Base-by-base conservation (phyloP, 352 stramenopile species). In the Globisporangium sylvaticum region DNA sequence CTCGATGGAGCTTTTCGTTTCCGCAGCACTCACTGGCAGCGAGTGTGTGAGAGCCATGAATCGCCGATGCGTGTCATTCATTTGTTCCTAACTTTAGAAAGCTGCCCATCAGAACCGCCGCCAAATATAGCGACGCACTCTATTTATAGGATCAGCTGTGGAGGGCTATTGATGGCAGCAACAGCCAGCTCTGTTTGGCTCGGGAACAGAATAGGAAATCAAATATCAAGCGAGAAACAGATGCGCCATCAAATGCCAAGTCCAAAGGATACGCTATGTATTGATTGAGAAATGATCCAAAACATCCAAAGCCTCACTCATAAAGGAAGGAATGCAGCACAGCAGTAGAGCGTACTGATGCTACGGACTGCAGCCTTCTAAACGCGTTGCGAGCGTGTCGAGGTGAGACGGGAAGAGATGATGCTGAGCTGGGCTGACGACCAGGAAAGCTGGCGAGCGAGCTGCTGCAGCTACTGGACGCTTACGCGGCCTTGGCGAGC, bases 401-500 rank as follows among this genome's bases (percentile, higher is more conserved):
- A 61, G 34, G 55, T 3, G 1, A 61, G 55, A 29, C 31, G 31
- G 12, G 54, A 32, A 34, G 18, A 42, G 31, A 46, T 29, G 29
- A 31, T 7, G 18, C 44, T 37, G 53, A 24, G 52, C 14, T 8
- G 9, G 12, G 54, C 54, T 58, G 18, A 15, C 18, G 25, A 18
- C 6, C 27, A 46, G 12, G 12, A 29, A 14, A 31, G n/a, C 14
- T 15, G 20, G 31, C 10, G 44, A 39, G 27, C 27, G 31, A 20
- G 4, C 15, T n/a, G 27, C 15, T 61, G 27, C 8, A 7, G 10
- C 18, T 22, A 6, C 27, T 14, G 3, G 44, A 54, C 9, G 24
- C 54, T 79, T 81, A 83, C 64, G 76, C 76, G 15, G 76, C 76
- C 64, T 81, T 80, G 18, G 76, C 76, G 34, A 80, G 24, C 31